Base-by-base conservation (phyloP, 106 monocot genomes). In the Dendrobium huoshanense region DNA sequence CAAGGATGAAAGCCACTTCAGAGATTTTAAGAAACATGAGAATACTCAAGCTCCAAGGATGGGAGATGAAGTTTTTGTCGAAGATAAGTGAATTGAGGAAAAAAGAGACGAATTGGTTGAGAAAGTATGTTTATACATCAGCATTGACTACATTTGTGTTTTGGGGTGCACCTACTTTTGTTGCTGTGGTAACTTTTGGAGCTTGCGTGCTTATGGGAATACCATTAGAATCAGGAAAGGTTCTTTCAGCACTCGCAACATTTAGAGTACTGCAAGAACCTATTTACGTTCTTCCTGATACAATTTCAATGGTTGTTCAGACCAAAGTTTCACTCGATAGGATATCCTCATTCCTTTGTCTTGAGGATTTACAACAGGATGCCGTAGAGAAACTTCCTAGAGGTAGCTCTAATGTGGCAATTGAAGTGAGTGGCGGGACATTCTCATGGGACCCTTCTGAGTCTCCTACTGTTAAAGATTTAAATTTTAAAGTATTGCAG, bases 61-160 rank as follows among this genome's bases (percentile, higher is more conserved):
- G 92, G 98, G 98, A 99, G 78, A 99, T 92, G 95, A 92, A 90
- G 83, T 99, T 95, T 78, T 85, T 99, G 75, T 87, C 90, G 6
- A 95, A 82, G 82, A 91, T 93, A 31, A 45, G 64, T 13, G 86
- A 93, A 67, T 64, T 99, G 27, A 85, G 98, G 76, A 81, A 93
- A 67, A 78, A 78, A 0, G 98, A 99, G 81, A 75, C 81, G 3
- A 80, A 43, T 77, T 99, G 98, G 98, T 27, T 99, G 41, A 95
- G 77, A 78, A 94, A 88, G 54, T 91, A 84, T 48, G 75, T 93
- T 6, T 95, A 91, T 49, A 84, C 89, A 9, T 73, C 80, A 19
- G 89, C 89, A 1, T 76, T 92, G 78, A 81, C 82, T 4, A 81
- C 84, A 3, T 92, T 90, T 45, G 81, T 83, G 10, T 91, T 92